Conservation (phyloP, 192 early-diverging fungal species). For the Coemansia sp. region DNA sequence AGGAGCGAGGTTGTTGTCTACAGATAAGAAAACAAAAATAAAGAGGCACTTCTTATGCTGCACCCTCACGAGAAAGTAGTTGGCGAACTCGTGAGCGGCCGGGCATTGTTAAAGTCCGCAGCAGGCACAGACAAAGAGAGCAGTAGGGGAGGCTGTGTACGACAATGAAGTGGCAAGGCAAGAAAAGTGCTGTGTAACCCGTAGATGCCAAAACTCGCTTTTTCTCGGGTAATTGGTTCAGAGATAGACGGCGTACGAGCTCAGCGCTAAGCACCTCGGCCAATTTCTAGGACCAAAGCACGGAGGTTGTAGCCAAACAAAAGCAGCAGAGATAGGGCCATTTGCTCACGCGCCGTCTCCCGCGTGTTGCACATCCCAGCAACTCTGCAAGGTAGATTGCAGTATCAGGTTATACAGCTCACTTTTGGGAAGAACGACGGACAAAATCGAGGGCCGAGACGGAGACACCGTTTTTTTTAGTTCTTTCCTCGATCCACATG, state of each 20-base stretch:
- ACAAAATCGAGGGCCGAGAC: not conserved
- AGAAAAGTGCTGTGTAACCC: not conserved
- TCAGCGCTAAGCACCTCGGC: not conserved
- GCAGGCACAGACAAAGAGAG: not conserved
- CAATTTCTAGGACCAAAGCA: conserved; percentile 1
- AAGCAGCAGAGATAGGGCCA: not conserved
- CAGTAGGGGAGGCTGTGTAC: not conserved
- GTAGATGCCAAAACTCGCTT: not conserved
- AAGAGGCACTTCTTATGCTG: not conserved
- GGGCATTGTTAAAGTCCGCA: not conserved
- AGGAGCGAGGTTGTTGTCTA: not conserved
- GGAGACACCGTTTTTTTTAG: not conserved
- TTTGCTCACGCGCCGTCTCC: not conserved
- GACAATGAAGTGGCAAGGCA: too few species aligned
- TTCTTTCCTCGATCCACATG: not conserved
- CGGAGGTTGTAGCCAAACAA: conserved; percentile 1
- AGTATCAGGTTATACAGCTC: not conserved
- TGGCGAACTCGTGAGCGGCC: not conserved
- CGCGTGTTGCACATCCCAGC: conserved; percentile 5
- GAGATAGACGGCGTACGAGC: not conserved
- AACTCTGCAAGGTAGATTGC: not conserved
- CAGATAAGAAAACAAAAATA: not conserved
- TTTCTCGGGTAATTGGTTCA: not conserved
- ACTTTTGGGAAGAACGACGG: too few species aligned
- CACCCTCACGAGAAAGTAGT: not conserved